Conservation (phyloP, 176 grass and related monocot species). For the Cocos nucifera region DNA sequence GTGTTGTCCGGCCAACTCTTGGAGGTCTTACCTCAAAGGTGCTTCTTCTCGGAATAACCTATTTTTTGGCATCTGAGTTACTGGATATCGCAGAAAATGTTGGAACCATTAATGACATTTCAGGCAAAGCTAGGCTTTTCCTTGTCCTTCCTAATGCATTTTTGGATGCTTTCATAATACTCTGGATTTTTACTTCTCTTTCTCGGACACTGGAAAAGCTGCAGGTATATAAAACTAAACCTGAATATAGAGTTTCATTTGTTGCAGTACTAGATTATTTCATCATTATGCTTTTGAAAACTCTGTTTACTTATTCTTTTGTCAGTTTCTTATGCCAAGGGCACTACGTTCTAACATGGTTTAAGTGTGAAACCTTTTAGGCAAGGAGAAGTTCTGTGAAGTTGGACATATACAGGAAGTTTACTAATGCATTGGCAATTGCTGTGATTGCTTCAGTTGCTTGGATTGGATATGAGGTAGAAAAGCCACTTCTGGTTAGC, state of each 20-base stretch:
- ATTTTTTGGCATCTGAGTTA: slow-evolving; percentile 84
- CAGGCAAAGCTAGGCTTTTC: slow-evolving; percentile 86
- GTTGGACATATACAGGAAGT: slow-evolving; percentile 91
- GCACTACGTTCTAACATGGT: too few relatives aligned
- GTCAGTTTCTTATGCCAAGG: too few relatives aligned
- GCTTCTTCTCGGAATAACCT: slow-evolving; percentile 89
- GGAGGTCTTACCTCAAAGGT: slow-evolving; percentile 96
- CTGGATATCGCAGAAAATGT: slow-evolving; percentile 93
- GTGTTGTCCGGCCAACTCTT: slow-evolving; percentile 87
- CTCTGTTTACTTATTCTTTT: too few relatives aligned
- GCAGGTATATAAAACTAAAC: slow-evolving; percentile 37
- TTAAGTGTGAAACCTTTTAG: slow-evolving; percentile 24
- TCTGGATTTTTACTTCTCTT: slow-evolving; percentile 99
- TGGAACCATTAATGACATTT: slow-evolving; percentile 98
- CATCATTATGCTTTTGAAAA: too few relatives aligned
- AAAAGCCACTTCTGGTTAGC: neutral
- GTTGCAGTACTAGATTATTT: neutral
- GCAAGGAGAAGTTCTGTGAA: slow-evolving; percentile 84
- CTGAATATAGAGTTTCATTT: neutral
- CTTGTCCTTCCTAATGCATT: slow-evolving; percentile 94
- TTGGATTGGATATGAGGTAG: slow-evolving; percentile 98
- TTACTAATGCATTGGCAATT: slow-evolving; percentile 82
- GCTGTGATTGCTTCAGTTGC: slow-evolving; percentile 88
- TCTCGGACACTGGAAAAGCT: slow-evolving; percentile 89
- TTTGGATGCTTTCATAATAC: slow-evolving; percentile 93